phyloP scores from a whole-genome alignment of 768 basidiomycete species.

The Chalciporus sphaerocephalus region DNA sequence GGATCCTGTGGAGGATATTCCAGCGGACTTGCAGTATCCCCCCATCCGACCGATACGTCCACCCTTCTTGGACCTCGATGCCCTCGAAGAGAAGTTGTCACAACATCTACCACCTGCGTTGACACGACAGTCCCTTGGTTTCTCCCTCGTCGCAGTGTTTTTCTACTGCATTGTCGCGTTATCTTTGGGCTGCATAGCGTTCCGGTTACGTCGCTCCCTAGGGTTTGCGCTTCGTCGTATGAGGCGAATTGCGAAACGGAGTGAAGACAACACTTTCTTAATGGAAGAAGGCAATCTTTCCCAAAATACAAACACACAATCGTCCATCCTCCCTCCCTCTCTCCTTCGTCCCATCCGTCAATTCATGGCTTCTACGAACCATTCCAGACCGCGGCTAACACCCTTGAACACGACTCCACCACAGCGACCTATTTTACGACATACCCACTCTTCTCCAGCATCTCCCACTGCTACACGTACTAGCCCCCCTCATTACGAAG shows the following conservation, averaged over 20 bases:
- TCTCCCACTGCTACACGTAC: constrained; percentile 10
- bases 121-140: constrained; percentile 62
- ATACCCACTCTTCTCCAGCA: constrained; percentile 18
- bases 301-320: constrained; percentile 6
- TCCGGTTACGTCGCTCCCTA: constrained; percentile 57
- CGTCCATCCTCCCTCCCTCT: constrained; percentile 22
- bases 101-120: constrained; percentile 65
- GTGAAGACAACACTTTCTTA: constrained; percentile 27
- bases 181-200: constrained; percentile 41
- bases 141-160: constrained; percentile 62
- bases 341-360: constrained; percentile 29
- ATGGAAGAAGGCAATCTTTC: constrained; percentile 45
- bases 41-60: constrained; percentile 65
- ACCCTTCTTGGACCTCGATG: constrained; percentile 53
- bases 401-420: constrained; percentile 16
- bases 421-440: constrained; percentile 16
- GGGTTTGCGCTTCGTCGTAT: constrained; percentile 41
- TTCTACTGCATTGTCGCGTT: constrained; percentile 47
- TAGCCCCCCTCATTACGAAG: constrained; percentile 15
- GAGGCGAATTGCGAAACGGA: constrained; percentile 41
- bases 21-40: constrained; percentile 41
- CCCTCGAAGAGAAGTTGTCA: constrained; percentile 58
- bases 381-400: constrained; percentile 21
- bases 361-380: constrained; percentile 17
- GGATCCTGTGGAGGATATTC: constrained; percentile 68